Evolutionary conservation across 306 rosid genomes (phyloP).

Genomic region (Notholithocarpus densiflorus): DNA sequence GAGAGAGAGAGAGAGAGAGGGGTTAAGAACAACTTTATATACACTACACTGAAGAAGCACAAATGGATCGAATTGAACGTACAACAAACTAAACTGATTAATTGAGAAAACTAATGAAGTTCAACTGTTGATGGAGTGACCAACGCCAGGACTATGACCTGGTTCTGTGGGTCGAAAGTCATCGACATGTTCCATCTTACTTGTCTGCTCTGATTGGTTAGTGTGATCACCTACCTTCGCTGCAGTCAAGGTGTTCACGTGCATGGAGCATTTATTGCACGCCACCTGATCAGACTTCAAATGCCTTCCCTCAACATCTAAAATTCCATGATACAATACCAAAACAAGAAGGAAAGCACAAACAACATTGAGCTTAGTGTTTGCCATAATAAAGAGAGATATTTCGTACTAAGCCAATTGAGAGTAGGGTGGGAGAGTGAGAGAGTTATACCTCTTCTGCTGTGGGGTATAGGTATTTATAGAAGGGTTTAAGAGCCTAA

Average conservation of each 20-base stretch:
- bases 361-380: background rate
- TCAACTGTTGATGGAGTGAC: slow-evolving; percentile 41
- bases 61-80: background rate
- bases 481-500: too few species aligned
- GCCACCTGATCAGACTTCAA: slow-evolving; percentile 14
- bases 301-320: slow-evolving; percentile 45
- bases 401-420: background rate
- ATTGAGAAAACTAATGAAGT: background rate
- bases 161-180: slow-evolving; percentile 52
- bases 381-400: slow-evolving; percentile 33
- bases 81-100: background rate
- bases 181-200: slow-evolving; percentile 24
- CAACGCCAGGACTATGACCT: slow-evolving; percentile 53
- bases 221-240: background rate
- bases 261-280: slow-evolving; percentile 27
- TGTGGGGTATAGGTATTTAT: too few species aligned
- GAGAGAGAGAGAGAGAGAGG: too few species aligned
- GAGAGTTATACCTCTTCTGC: too few species aligned
- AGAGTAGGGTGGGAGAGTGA: background rate
- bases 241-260: background rate
- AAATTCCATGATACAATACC: slow-evolving; percentile 32
- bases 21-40: too few species aligned
- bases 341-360: slow-evolving; percentile 36
- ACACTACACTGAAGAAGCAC: too few species aligned
- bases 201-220: background rate